Conservation (phyloP, 75 land plant species). For the Pinus tabuliformis region DNA sequence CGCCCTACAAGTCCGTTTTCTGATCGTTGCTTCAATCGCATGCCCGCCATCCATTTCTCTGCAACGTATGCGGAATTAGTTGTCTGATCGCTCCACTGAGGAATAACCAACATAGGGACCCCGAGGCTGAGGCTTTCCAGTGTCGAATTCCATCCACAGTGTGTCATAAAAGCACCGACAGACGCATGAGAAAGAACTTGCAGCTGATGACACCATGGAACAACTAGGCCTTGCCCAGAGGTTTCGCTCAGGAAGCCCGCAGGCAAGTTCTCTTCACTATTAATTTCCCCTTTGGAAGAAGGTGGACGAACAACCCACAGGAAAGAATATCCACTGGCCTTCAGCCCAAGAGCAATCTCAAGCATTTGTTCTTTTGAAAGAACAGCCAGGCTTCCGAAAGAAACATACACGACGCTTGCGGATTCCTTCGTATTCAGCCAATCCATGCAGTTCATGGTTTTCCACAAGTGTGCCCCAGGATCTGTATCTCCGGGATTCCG, state of each 20-base stretch:
- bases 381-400: slow-evolving; percentile 30
- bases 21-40: slow-evolving; percentile 11
- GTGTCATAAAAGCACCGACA: slow-evolving; percentile 11
- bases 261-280: neutral
- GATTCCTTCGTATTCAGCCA: slow-evolving; percentile 27
- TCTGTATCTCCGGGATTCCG: neutral
- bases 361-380: slow-evolving; percentile 23
- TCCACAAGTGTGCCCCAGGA: slow-evolving; percentile 11
- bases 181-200: slow-evolving; percentile 13
- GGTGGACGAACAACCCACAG: slow-evolving; percentile 22
- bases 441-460: slow-evolving; percentile 22
- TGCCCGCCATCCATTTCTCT: slow-evolving; percentile 18
- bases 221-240: slow-evolving; percentile 10
- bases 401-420: slow-evolving; percentile 32
- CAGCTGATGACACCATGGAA: slow-evolving; percentile 20
- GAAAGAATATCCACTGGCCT: slow-evolving; percentile 17
- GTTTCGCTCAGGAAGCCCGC: slow-evolving; percentile 4
- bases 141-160: slow-evolving; percentile 29
- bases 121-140: slow-evolving; percentile 13
- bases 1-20: slow-evolving; percentile 14
- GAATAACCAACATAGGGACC: slow-evolving; percentile 15
- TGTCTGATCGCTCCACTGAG: slow-evolving; percentile 20
- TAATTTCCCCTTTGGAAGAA: neutral
- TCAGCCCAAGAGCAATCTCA: slow-evolving; percentile 29
- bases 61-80: slow-evolving; percentile 22